phyloP scores from a whole-genome alignment of 2,329 filamentous ascomycete genomes.

The Drechslerella coelobrocha region DNA sequence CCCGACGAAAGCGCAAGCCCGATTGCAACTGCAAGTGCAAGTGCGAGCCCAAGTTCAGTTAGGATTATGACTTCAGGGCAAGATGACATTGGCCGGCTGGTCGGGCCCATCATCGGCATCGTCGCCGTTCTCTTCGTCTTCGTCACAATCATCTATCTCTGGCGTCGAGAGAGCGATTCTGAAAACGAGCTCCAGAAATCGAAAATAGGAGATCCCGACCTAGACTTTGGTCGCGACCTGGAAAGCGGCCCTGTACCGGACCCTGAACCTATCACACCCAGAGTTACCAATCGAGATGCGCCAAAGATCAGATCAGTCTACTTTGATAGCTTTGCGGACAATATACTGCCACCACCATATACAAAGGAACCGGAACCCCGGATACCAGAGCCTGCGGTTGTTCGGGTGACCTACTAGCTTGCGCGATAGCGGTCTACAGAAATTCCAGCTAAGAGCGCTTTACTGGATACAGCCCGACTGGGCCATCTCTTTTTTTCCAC shows the following conservation, averaged over 20 bases:
- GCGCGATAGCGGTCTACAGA: neutral
- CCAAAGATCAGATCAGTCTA: conserved; percentile 23
- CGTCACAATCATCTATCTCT: conserved; percentile 20
- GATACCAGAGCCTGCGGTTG: conserved; percentile 39
- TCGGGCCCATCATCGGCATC: conserved; percentile 30
- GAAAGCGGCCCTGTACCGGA: neutral
- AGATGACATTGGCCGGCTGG: conserved; percentile 5
- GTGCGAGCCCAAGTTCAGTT: no score
- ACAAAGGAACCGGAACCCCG: conserved; percentile 17
- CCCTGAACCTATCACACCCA: neutral
- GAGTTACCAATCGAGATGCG: neutral
- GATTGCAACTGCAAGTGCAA: no score
- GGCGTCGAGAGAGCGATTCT: conserved; percentile 29
- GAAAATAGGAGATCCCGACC: conserved; percentile 14
- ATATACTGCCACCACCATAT: conserved; percentile 32
- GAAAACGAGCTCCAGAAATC: conserved; percentile 29
- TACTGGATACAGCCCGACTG: no score
- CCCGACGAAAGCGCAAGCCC: no score
- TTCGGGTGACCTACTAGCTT: conserved; percentile 19
- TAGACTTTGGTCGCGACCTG: neutral
- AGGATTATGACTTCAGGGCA: no score
- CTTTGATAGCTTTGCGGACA: conserved; percentile 17
- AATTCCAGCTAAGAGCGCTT: no score
- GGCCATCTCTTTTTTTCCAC: no score
- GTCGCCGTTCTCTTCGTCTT: conserved; percentile 27